A percentile compares a stretch with the other conserved stretches of the same genome.
phyloP scores from a whole-genome alignment of 164 flowering plant species.

The Macadamia tetraphylla region DNA sequence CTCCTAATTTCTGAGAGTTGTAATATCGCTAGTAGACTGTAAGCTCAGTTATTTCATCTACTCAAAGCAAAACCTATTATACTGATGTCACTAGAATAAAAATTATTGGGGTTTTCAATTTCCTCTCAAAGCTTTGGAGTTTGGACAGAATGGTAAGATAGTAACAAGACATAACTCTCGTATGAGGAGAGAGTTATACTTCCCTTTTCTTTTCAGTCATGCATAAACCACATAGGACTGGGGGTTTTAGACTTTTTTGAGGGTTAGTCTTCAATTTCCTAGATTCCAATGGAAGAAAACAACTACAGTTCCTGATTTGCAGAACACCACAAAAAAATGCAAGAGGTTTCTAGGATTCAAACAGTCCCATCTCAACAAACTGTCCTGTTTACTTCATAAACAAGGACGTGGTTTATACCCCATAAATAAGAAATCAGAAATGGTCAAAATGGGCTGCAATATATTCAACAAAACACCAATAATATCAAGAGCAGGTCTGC shows the following conservation, averaged over 20 bases:
- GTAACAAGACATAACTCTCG: too few relatives aligned
- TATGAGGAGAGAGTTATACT: too few relatives aligned
- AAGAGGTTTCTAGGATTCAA: neutral
- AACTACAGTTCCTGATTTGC: neutral
- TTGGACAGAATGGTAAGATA: too few relatives aligned
- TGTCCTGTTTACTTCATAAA: neutral
- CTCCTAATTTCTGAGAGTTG: too few relatives aligned
- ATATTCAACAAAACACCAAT: neutral
- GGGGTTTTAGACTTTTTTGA: neutral
- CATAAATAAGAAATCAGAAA: neutral
- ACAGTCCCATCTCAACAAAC: neutral
- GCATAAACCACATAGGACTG: neutral
- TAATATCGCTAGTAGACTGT: too few relatives aligned
- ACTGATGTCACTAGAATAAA: too few relatives aligned
- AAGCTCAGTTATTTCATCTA: too few relatives aligned
- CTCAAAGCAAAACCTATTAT: too few relatives aligned
- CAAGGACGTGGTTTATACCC: neutral
- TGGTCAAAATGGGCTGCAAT: neutral
- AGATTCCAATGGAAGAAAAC: neutral
- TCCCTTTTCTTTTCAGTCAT: too few relatives aligned
- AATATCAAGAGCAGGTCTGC: too few relatives aligned
- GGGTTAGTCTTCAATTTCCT: neutral
- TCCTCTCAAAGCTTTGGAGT: too few relatives aligned
- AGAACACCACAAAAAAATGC: neutral
- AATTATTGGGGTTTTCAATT: too few relatives aligned